Percentiles rank a stretch among this genome's conserved stretches.
Evolutionary conservation across 352 stramenopile genomes (phyloP).

Genomic region (Phytophthora crassamura): DNA sequence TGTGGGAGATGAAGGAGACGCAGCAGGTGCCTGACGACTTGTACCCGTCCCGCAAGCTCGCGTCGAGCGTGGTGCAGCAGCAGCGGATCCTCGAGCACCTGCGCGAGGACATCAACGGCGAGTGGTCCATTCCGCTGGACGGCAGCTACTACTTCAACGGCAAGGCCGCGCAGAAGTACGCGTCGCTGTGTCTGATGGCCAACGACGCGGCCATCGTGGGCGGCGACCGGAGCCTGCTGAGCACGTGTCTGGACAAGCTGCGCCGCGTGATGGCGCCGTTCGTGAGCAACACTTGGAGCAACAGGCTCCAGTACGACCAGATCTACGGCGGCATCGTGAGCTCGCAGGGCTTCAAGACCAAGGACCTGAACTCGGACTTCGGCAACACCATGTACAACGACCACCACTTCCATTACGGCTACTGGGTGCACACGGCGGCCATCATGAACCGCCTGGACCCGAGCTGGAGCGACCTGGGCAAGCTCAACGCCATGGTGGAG

Average conservation of each 20-base stretch:
- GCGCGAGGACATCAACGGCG: conserved; percentile 45
- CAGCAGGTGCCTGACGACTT: conserved; percentile 51
- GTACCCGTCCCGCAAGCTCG: conserved; percentile 51
- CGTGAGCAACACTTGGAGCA: conserved; percentile 50
- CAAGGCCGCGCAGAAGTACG: conserved; percentile 67
- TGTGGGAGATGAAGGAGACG: conserved; percentile 60
- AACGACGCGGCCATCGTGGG: conserved; percentile 51
- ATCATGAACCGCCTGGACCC: conserved; percentile 57
- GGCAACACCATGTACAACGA: conserved; percentile 83
- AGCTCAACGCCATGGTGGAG: conserved; percentile 49
- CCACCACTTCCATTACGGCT: conserved; percentile 83
- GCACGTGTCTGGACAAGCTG: conserved; percentile 51
- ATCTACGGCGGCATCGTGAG: conserved; percentile 68
- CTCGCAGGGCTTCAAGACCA: conserved; percentile 55
- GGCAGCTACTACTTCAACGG: conserved; percentile 79
- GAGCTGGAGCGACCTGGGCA: conserved; percentile 44
- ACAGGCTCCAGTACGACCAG: conserved; percentile 62
- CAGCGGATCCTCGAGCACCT: conserved; percentile 55
- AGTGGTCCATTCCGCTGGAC: conserved; percentile 53
- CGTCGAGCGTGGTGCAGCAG: conserved; percentile 32
- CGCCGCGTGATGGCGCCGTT: conserved; percentile 52
- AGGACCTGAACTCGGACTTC: conserved; percentile 71
- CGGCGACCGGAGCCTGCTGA: conserved; percentile 44
- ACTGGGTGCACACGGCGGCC: conserved; percentile 62
- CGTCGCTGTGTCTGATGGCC: conserved; percentile 65